Conservation (phyloP, 2,329 filamentous ascomycete species). For the Exutisphaerella laricina region DNA sequence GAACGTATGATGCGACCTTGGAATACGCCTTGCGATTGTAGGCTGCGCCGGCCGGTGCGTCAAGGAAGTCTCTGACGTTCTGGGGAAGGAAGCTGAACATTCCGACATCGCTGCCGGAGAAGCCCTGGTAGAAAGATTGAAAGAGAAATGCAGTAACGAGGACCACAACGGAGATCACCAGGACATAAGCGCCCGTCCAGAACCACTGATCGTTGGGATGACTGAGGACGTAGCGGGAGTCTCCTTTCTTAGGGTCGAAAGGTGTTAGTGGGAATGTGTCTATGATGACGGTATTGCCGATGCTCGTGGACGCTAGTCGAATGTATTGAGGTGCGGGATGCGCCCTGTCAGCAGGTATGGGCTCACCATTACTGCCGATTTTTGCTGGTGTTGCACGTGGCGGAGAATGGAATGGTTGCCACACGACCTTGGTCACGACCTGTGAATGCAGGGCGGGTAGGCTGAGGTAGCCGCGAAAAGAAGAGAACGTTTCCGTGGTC, state of each 20-base stretch:
- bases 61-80: slow-evolving; percentile 36
- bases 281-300: slow-evolving; percentile 72
- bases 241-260: slow-evolving; percentile 42
- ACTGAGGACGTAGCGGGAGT: slow-evolving; percentile 64
- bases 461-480: slow-evolving; percentile 47
- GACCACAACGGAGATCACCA: slow-evolving; percentile 51
- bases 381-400: slow-evolving; percentile 25
- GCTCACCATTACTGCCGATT: slow-evolving; percentile 21
- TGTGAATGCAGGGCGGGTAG: slow-evolving; percentile 53
- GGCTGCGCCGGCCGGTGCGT: slow-evolving; percentile 17
- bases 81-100: slow-evolving; percentile 53
- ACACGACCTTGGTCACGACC: slow-evolving; percentile 52
- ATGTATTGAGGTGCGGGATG: slow-evolving; percentile 52
- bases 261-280: slow-evolving; percentile 67
- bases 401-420: slow-evolving; percentile 43
- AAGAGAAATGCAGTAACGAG: slow-evolving; percentile 59
- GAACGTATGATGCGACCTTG: slow-evolving; percentile 8
- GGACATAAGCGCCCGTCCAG: slow-evolving; percentile 48
- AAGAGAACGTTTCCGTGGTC: slow-evolving; percentile 41
- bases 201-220: slow-evolving; percentile 49
- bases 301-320: slow-evolving; percentile 74
- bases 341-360: slow-evolving; percentile 10
- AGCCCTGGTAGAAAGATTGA: slow-evolving; percentile 52
- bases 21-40: slow-evolving; percentile 12
- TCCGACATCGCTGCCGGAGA: slow-evolving; percentile 31